These are phyloP conservation scores for Backusella sp. DNA, from an alignment of 192 early-diverging fungal species.

Conservation along the genomic window DNA sequence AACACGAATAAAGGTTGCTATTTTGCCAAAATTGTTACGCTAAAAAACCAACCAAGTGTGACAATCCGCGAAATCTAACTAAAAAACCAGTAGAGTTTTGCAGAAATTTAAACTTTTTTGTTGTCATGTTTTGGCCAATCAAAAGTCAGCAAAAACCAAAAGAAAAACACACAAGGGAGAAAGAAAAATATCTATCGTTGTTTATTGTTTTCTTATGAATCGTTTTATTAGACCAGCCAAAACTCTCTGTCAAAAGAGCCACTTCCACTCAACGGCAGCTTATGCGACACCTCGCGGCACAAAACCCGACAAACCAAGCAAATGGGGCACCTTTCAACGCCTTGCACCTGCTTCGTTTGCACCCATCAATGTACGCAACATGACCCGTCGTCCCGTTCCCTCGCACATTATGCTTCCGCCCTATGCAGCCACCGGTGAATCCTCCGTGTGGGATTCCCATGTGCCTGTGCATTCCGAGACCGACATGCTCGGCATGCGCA, in stretches of 20 bases:
- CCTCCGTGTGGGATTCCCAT: slow-evolving; percentile 42
- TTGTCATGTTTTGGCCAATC: too few relatives aligned
- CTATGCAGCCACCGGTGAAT: slow-evolving; percentile 56
- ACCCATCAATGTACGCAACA: slow-evolving; percentile 12
- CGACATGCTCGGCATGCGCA: slow-evolving; percentile 43
- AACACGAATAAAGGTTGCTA: too few relatives aligned
- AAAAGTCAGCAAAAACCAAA: too few relatives aligned
- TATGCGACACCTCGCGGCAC: not conserved
- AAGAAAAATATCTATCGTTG: not conserved
- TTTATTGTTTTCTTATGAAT: not conserved
- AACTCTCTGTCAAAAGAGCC: not conserved
- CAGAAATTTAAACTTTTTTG: not conserved
- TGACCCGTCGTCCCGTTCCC: slow-evolving; percentile 35
- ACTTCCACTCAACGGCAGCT: not conserved
- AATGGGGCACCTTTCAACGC: slow-evolving; percentile 19
- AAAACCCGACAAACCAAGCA: not conserved
- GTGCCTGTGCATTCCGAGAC: slow-evolving; percentile 41
- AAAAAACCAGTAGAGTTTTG: too few relatives aligned
- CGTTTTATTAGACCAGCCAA: not conserved
- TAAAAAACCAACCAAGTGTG: too few relatives aligned
- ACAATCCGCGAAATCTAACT: too few relatives aligned
- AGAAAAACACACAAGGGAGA: not conserved
- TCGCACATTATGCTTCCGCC: slow-evolving; percentile 48
- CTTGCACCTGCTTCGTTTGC: slow-evolving; percentile 21
- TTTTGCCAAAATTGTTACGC: too few relatives aligned